phyloP scores from a whole-genome alignment of 2,329 filamentous ascomycete genomes.

The Cercospora berteroae region DNA sequence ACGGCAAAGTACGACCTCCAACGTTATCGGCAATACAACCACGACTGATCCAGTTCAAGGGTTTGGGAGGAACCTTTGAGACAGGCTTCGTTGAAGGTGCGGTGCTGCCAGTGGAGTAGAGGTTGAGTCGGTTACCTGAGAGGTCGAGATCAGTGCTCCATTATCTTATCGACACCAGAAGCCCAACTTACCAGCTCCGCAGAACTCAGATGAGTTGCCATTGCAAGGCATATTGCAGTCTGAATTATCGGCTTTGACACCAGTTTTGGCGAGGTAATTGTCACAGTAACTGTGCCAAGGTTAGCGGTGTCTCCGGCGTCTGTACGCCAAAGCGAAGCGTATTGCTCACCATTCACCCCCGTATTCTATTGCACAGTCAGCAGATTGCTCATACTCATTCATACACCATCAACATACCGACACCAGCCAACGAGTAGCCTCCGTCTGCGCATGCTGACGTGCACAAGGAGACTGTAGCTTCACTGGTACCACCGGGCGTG shows the following conservation, averaged over 20 bases:
- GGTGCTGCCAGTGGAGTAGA: slow-evolving; percentile 28
- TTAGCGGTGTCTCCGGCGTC: background rate
- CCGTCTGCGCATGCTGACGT: slow-evolving; percentile 29
- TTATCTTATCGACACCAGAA: no score
- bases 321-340: background rate
- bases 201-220: slow-evolving; percentile 34
- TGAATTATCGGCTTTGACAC: slow-evolving; percentile 19
- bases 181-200: slow-evolving; percentile 26
- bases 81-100: slow-evolving; percentile 23
- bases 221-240: slow-evolving; percentile 35
- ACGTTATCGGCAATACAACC: slow-evolving; percentile 31
- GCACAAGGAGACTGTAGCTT: slow-evolving; percentile 32
- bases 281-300: slow-evolving; percentile 37
- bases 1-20: slow-evolving; percentile 22
- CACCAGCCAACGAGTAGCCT: slow-evolving; percentile 35
- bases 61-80: slow-evolving; percentile 22
- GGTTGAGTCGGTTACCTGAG: slow-evolving; percentile 29
- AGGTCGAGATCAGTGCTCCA: no score
- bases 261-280: slow-evolving; percentile 26
- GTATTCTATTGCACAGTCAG: slow-evolving; percentile 25
- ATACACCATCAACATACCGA: slow-evolving; percentile 8
- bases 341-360: slow-evolving; percentile 39
- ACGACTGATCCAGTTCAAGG: slow-evolving; percentile 28
- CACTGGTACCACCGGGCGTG: slow-evolving; percentile 27
- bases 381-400: background rate